Evolutionary conservation across 2,329 filamentous ascomycete species (phyloP).

Genomic region (Hymenotorrendiella dingleyae): DNA sequence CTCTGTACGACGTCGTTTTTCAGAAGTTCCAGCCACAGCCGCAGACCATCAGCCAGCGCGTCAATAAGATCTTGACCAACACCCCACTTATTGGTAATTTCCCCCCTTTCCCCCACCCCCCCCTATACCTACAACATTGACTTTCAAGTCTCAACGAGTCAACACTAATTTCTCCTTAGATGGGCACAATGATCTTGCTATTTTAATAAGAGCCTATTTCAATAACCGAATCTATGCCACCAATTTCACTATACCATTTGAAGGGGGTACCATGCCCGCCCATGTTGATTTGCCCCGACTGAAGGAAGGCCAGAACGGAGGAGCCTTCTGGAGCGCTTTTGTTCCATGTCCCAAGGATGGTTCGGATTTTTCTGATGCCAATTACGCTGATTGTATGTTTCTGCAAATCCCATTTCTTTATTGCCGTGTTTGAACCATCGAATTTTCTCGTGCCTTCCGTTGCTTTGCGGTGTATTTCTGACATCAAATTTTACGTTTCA

Average conservation of each 20-base stretch:
- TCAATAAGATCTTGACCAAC: constrained; percentile 37
- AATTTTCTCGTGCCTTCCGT: too few relatives aligned
- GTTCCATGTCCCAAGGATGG: constrained; percentile 69
- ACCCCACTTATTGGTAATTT: constrained; percentile 43
- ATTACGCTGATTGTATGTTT: constrained; percentile 60
- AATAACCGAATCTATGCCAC: constrained; percentile 72
- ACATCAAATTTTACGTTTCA: too few relatives aligned
- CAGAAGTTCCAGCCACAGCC: constrained; percentile 11
- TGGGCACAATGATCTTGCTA: constrained; percentile 83
- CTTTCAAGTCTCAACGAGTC: too few relatives aligned
- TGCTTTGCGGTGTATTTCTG: too few relatives aligned
- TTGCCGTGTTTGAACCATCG: background rate
- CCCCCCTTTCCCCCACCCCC: background rate
- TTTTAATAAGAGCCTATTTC: constrained; percentile 60
- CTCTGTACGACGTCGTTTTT: constrained; percentile 2
- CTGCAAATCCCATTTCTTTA: background rate
- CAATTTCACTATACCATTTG: constrained; percentile 70
- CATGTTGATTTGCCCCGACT: constrained; percentile 81
- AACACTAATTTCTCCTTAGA: constrained; percentile 45
- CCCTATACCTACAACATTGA: too few relatives aligned
- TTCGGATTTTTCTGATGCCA: constrained; percentile 66
- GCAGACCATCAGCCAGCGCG: constrained; percentile 31
- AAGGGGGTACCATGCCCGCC: constrained; percentile 57
- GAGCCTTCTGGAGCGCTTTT: constrained; percentile 91
- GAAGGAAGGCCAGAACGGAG: constrained; percentile 64